A percentile compares a stretch with the other conserved stretches of the same genome.
These are phyloP conservation scores for Manihot esculenta DNA, from an alignment of 441 rosid species.

Conservation along the genomic window DNA sequence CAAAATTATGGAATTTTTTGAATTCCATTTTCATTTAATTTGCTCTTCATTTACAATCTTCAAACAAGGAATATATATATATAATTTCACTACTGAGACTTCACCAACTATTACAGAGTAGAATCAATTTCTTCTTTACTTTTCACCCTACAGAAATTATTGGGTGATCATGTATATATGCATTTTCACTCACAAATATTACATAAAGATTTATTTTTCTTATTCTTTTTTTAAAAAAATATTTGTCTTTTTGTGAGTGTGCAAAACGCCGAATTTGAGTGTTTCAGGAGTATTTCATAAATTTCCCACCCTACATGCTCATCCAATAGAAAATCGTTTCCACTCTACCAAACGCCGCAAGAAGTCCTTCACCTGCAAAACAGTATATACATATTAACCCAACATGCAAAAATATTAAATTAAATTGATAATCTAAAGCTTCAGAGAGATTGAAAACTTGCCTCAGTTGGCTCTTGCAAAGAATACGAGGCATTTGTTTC, in stretches of 20 bases:
- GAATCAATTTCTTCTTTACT: not conserved
- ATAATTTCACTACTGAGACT: constrained; percentile 11
- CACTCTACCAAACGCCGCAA: constrained; percentile 66
- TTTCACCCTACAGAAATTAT: no score
- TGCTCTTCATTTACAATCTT: constrained; percentile 3
- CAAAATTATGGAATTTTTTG: constrained; percentile 20
- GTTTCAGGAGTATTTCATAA: not conserved
- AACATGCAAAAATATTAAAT: constrained; percentile 9
- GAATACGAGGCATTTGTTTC: constrained; percentile 75
- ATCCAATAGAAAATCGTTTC: constrained; percentile 40
- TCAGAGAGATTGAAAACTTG: constrained; percentile 35
- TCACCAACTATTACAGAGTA: not conserved
- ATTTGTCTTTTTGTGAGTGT: no score
- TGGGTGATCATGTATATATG: no score
- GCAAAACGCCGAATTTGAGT: no score
- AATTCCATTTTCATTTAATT: constrained; percentile 8
- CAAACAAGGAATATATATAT: constrained; percentile 23
- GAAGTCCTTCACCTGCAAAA: constrained; percentile 66
- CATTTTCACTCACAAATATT: no score
- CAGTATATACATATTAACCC: not conserved
- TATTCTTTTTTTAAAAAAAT: no score
- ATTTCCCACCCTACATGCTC: constrained; percentile 9
- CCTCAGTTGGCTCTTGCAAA: constrained; percentile 76
- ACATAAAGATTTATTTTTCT: no score
- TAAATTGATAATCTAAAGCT: not conserved